Evolutionary conservation across 139 green algal genomes (phyloP).

Genomic region (Chlorella vulgaris): DNA sequence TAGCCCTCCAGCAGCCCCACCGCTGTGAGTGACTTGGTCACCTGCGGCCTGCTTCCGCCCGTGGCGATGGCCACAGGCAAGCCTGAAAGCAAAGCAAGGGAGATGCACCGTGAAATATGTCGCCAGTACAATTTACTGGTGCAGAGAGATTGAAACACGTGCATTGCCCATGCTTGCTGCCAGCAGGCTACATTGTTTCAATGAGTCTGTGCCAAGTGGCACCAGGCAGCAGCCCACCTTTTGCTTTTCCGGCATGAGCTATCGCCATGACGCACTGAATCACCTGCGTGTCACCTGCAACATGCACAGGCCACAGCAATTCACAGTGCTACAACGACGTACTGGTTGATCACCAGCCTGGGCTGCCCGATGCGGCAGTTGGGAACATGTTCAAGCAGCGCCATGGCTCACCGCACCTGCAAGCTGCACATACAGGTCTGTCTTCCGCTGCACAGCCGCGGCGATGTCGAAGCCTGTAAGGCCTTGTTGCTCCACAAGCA

Average conservation of each 20-base stretch:
- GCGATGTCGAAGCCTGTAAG: conserved; percentile 12
- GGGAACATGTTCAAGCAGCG: too few relatives aligned
- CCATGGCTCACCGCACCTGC: too few relatives aligned
- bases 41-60: conserved; percentile 44
- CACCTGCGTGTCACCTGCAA: conserved; percentile 18
- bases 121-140: neutral
- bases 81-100: conserved; percentile 5
- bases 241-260: neutral
- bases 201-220: neutral
- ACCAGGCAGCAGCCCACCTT: conserved; percentile 1
- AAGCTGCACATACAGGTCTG: conserved; percentile 24
- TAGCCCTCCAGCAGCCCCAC: conserved; percentile 16
- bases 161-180: too few relatives aligned
- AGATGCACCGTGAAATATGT: neutral
- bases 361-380: too few relatives aligned
- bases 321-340: too few relatives aligned
- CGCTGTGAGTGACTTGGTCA: conserved; percentile 23
- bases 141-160: too few relatives aligned
- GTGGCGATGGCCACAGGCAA: conserved; percentile 54
- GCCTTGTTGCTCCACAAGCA: conserved; percentile 19
- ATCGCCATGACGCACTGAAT: conserved; percentile 27
- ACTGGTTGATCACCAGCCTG: too few relatives aligned
- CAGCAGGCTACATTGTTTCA: too few relatives aligned
- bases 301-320: too few relatives aligned
- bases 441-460: conserved; percentile 14